Evolutionary conservation across 352 stramenopile species (phyloP), one percentile per base, ranked within the genome.

Genomic region (Globisporangium middletonii): DNA sequence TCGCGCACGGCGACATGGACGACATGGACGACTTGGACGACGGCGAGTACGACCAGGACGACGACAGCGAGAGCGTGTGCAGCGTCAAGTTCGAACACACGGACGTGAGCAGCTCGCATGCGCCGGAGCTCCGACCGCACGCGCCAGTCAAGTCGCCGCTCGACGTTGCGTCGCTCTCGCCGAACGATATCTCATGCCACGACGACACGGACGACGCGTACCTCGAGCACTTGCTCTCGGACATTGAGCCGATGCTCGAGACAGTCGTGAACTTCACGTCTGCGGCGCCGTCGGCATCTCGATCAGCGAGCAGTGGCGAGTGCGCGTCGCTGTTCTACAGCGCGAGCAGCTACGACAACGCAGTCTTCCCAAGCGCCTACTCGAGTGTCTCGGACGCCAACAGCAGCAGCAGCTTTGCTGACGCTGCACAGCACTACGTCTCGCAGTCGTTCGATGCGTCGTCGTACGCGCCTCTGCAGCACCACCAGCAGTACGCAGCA

Each of bases 241-340:
- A 83, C 46, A 79, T 83, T 38, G 73, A 83, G 44, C 72, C 67
- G 3, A 65, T 83, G 60, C 50, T 83, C 44, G 73, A 83, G 48
- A 66, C 77, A 52, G 71, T 83, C 28, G 73, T 70, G 12, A 71
- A 73, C 61, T 83, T 83, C 50, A 70, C 73, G 46, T 59, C 59
- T 1, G 35, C 53, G 33, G 47, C 59, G 2, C 50, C 13, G 3
- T 41, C 42, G 19, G 23, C 55, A 19, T 57, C 46, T 50, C n/a
- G 28, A 4, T 19, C 57, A 28, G 33, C 33, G 9, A 12, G 33
- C 7, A 38, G 33, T 38, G 33, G 33, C 33, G 33, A 38, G 33
- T 38, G 33, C 33, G 33, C 33, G 33, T 9, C 33, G 7, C 33
- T 38, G 33, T 12, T 38, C 33, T 38, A 38, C 33, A 12, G 33